Evolutionary conservation across 2,329 filamentous ascomycete species (phyloP).

Genomic region (Penicillium concentricum): DNA sequence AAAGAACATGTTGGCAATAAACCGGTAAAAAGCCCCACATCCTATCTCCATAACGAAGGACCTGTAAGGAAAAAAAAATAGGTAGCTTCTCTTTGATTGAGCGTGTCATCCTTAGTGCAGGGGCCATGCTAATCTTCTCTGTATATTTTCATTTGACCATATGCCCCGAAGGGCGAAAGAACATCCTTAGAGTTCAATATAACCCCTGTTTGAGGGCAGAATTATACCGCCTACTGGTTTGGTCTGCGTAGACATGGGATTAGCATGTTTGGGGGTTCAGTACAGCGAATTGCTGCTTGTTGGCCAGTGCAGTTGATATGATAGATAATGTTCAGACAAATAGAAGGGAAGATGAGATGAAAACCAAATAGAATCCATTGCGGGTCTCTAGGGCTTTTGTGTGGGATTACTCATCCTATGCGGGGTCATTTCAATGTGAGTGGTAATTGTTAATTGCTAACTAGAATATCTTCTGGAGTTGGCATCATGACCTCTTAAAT

Average conservation of each 20-base stretch:
- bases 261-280: neutral
- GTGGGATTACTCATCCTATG: neutral
- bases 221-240: neutral
- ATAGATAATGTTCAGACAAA: neutral
- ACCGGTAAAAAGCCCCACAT: neutral
- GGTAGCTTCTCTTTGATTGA: slow-evolving; percentile 75
- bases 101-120: slow-evolving; percentile 93
- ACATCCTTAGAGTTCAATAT: neutral
- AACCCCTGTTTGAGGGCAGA: neutral
- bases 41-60: neutral
- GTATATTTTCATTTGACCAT: slow-evolving; percentile 68
- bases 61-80: slow-evolving; percentile 52
- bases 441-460: no score
- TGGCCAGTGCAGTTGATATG: no score
- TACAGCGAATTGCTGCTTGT: no score
- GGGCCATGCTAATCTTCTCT: slow-evolving; percentile 82
- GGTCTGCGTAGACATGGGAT: no score
- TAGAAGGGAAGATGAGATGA: neutral
- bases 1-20: neutral
- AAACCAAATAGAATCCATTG: neutral
- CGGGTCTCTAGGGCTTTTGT: neutral
- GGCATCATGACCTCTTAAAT: neutral
- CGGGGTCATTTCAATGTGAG: neutral
- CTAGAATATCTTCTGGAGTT: neutral
- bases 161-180: slow-evolving; percentile 47